Conservation (phyloP, 2,329 filamentous ascomycete genomes). For the Alternaria brassicae region DNA sequence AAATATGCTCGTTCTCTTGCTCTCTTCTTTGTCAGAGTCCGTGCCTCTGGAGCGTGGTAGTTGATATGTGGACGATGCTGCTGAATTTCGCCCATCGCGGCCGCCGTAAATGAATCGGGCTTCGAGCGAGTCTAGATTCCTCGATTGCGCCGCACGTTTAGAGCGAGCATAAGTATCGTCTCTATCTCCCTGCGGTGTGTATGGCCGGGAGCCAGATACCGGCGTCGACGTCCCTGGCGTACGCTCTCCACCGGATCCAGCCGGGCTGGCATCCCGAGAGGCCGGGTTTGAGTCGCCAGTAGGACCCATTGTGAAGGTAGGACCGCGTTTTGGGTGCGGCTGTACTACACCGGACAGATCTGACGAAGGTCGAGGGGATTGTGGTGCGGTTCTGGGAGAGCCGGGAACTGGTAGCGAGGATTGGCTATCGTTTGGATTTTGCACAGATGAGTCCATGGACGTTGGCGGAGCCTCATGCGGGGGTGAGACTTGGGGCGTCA, state of each 20-base stretch:
- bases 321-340: constrained; percentile 57
- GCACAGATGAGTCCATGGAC: constrained; percentile 43
- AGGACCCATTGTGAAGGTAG: constrained; percentile 65
- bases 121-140: constrained; percentile 73
- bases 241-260: constrained; percentile 60
- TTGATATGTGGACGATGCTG: constrained; percentile 42
- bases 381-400: constrained; percentile 41
- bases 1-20: constrained; percentile 64
- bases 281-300: constrained; percentile 61
- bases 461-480: constrained; percentile 63
- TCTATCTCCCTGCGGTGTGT: constrained; percentile 78
- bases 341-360: constrained; percentile 54
- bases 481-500: constrained; percentile 64
- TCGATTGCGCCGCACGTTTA: constrained; percentile 74
- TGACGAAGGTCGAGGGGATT: constrained; percentile 53
- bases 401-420: constrained; percentile 33
- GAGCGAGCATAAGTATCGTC: constrained; percentile 89
- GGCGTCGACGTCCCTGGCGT: constrained; percentile 60
- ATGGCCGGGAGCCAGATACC: constrained; percentile 72
- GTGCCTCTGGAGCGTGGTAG: constrained; percentile 57
- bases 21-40: constrained; percentile 48
- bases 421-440: constrained; percentile 28
- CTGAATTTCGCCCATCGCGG: constrained; percentile 68
- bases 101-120: constrained; percentile 83
- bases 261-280: constrained; percentile 68